phyloP scores from a whole-genome alignment of 1,284 basidiomycete genomes.

The Psilocybe mexicana region DNA sequence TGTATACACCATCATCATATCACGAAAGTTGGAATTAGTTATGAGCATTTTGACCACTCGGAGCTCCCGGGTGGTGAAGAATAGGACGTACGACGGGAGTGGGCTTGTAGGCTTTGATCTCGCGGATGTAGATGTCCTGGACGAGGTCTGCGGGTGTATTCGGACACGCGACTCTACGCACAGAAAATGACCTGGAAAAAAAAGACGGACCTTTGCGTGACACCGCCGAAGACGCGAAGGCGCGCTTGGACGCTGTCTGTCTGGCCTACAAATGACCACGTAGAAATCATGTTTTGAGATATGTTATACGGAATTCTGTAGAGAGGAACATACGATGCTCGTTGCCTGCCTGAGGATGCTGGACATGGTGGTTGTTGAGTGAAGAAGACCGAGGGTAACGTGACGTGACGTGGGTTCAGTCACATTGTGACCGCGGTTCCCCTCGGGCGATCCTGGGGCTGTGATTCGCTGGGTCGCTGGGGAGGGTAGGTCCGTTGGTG shows the following conservation, averaged over 20 bases:
- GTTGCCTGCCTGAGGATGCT: conserved; percentile 60
- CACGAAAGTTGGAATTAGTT: too few species aligned
- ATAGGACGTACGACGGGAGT: conserved; percentile 43
- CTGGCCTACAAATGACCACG: conserved; percentile 30
- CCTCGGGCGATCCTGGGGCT: not conserved
- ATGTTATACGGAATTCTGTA: not conserved
- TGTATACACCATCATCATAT: conserved; percentile 27
- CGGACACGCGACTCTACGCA: conserved; percentile 30
- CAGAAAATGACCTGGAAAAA: not conserved
- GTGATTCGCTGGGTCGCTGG: not conserved
- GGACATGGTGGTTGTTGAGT: conserved; percentile 51
- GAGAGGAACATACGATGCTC: conserved; percentile 41
- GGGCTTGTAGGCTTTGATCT: conserved; percentile 89
- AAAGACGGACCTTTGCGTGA: conserved; percentile 66
- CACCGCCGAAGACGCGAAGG: conserved; percentile 65
- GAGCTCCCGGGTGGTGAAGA: not conserved
- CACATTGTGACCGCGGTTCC: conserved; percentile 9
- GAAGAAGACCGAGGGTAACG: conserved; percentile 39
- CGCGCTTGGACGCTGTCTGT: conserved; percentile 48
- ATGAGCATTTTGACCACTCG: too few species aligned
- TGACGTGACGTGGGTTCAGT: conserved; percentile 23
- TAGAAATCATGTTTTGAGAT: not conserved
- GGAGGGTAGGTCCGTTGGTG: not conserved
- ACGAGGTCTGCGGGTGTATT: conserved; percentile 75
- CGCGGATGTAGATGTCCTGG: conserved; percentile 89